Evolutionary conservation across 345 rosid species (phyloP).

Genomic region (Eucalyptus leucophloia): DNA sequence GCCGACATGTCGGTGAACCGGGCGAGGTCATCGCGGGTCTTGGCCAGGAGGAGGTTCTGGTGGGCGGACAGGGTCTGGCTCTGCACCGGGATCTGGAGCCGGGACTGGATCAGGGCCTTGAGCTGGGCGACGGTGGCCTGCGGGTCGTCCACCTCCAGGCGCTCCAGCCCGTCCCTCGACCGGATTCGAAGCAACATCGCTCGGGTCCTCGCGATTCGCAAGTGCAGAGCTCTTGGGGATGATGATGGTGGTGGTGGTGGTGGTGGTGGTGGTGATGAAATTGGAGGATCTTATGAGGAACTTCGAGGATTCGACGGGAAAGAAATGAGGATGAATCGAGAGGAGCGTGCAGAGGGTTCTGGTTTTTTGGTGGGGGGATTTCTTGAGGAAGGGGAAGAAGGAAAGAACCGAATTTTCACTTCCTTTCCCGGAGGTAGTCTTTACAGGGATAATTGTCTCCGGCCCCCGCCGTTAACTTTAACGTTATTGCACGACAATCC

Average conservation of each 20-base stretch:
- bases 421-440: not conserved
- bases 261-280: not conserved
- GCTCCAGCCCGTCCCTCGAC: constrained; percentile 92
- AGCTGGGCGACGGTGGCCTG: constrained; percentile 47
- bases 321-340: not conserved
- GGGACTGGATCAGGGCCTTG: constrained; percentile 62
- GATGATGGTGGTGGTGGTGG: not conserved
- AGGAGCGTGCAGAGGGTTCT: not conserved
- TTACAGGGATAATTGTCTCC: not conserved
- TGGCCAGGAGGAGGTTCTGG: constrained; percentile 65
- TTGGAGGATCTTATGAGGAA: not conserved
- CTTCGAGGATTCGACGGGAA: not conserved
- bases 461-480: not conserved
- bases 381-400: not conserved
- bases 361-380: not conserved
- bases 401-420: not conserved
- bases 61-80: constrained; percentile 74
- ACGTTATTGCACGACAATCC: not conserved
- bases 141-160: constrained; percentile 45
- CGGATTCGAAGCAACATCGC: constrained; percentile 81
- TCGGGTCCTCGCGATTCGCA: not conserved
- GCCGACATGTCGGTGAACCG: constrained; percentile 58
- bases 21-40: constrained; percentile 38
- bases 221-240: not conserved
- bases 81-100: constrained; percentile 68